phyloP scores from a whole-genome alignment of 2,329 filamentous ascomycete genomes.

The Apiospora koreana region DNA sequence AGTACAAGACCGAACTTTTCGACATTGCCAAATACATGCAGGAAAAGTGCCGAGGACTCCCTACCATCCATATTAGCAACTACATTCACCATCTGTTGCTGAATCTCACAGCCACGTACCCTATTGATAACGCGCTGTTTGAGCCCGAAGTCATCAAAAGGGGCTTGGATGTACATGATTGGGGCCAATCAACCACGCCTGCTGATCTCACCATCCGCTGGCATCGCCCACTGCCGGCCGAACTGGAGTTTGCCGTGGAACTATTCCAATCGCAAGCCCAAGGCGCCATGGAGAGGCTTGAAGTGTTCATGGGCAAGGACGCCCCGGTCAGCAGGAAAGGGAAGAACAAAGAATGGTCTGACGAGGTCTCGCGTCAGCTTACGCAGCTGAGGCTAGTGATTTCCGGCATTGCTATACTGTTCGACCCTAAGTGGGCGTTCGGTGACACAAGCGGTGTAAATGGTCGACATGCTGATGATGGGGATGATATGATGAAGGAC shows the following conservation, averaged over 20 bases:
- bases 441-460: conserved; percentile 44
- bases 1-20: conserved; percentile 85
- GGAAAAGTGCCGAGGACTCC: conserved; percentile 87
- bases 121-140: conserved; percentile 84
- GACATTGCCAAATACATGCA: conserved; percentile 96
- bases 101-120: conserved; percentile 92
- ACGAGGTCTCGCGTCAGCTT: conserved; percentile 89
- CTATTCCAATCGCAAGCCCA: conserved; percentile 84
- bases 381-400: conserved; percentile 86
- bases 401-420: conserved; percentile 86
- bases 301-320: conserved; percentile 76
- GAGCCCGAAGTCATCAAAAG: conserved; percentile 72
- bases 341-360: conserved; percentile 98
- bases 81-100: conserved; percentile 95
- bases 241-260: conserved; percentile 86
- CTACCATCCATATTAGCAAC: conserved; percentile 95
- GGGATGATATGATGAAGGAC: conserved; percentile 50
- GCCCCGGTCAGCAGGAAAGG: conserved; percentile 86
- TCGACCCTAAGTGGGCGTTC: conserved; percentile 76
- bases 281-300: conserved; percentile 73
- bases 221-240: conserved; percentile 80
- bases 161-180: conserved; percentile 76
- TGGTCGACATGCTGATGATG: conserved; percentile 43
- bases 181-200: conserved; percentile 78
- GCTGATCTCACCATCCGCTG: conserved; percentile 81